phyloP scores from a whole-genome alignment of 108 stramenopile species.

The Stephanodiscus triporus region DNA sequence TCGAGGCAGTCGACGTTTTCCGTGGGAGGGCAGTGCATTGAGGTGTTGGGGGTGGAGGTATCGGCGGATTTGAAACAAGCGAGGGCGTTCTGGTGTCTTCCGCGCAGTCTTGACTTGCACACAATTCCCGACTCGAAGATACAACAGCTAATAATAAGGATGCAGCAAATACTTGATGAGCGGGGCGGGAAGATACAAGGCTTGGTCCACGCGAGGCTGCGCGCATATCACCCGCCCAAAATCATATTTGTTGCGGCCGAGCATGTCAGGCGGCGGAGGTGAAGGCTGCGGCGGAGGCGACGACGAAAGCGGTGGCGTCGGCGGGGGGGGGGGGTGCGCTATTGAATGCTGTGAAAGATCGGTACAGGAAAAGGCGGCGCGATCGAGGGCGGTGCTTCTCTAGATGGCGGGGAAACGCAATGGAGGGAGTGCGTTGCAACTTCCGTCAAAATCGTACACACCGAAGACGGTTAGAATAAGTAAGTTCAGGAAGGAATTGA shows the following conservation, averaged over 20 bases:
- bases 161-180: constrained; percentile 38
- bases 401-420: constrained; percentile 15
- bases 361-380: too few relatives aligned
- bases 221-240: constrained; percentile 46
- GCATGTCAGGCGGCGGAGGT: too few relatives aligned
- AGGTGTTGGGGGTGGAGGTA: constrained; percentile 46
- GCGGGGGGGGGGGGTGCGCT: too few relatives aligned
- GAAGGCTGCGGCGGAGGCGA: too few relatives aligned
- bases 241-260: constrained; percentile 39
- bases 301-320: too few relatives aligned
- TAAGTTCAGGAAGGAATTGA: too few relatives aligned
- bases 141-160: constrained; percentile 19
- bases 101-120: constrained; percentile 31
- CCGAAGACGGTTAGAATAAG: too few relatives aligned
- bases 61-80: constrained; percentile 41
- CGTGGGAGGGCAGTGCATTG: constrained; percentile 29
- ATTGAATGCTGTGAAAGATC: too few relatives aligned
- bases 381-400: constrained; percentile 22
- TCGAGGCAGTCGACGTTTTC: constrained; percentile 34
- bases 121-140: constrained; percentile 20
- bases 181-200: constrained; percentile 42
- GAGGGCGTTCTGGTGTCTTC: constrained; percentile 42
- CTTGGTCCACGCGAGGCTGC: constrained; percentile 35
- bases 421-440: background rate
- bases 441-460: background rate